Conservation (phyloP, 352 stramenopile genomes). For the Globisporangium paroecandrum region DNA sequence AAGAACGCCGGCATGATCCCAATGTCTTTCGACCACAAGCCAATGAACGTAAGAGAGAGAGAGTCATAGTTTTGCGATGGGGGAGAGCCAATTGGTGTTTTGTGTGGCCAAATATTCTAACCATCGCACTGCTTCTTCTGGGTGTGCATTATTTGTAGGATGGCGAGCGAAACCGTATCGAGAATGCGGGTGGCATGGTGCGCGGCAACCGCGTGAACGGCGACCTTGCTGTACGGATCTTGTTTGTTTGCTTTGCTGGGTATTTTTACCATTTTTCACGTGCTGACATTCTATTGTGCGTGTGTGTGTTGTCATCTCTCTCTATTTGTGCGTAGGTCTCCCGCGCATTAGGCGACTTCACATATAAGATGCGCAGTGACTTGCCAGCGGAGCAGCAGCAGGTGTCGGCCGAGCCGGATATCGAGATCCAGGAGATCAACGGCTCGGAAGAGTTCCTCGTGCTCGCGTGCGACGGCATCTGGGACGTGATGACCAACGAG, state of each 20-base stretch:
- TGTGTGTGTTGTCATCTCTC: conserved; percentile 9
- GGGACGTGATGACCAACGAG: conserved; percentile 93
- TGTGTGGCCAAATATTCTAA: neutral
- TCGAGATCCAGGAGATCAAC: conserved; percentile 75
- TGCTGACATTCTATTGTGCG: neutral
- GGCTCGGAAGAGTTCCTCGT: conserved; percentile 89
- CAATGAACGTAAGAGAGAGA: conserved; percentile 61
- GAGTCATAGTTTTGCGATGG: too few relatives aligned
- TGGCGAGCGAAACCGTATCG: conserved; percentile 59
- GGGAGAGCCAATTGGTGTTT: neutral
- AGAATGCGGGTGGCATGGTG: conserved; percentile 67
- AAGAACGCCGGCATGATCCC: conserved; percentile 50
- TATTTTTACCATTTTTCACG: neutral
- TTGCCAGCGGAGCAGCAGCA: conserved; percentile 69
- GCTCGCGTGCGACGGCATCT: conserved; percentile 91
- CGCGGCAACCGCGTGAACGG: conserved; percentile 80
- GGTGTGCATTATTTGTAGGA: conserved; percentile 29
- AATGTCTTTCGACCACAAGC: conserved; percentile 92
- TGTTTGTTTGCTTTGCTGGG: neutral
- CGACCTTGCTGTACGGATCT: conserved; percentile 55
- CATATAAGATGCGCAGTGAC: conserved; percentile 68
- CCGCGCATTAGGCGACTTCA: conserved; percentile 73
- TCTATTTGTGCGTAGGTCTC: conserved; percentile 49
- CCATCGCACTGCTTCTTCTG: neutral
- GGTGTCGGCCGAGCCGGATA: conserved; percentile 83